Evolutionary conservation across 306 rosid genomes (phyloP).

Genomic region (Vigna nakashimae): DNA sequence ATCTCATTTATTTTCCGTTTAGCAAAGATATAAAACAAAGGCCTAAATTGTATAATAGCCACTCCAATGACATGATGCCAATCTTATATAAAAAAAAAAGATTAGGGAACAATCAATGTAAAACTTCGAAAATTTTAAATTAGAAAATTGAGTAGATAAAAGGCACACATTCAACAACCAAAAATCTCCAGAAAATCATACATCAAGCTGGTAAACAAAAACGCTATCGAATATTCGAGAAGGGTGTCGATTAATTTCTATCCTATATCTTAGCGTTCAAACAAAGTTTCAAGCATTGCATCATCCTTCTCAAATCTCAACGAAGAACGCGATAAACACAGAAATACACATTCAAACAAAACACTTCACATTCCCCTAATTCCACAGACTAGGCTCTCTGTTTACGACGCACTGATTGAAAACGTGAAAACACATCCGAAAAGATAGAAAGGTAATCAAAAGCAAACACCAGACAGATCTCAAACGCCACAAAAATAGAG

Average conservation of each 20-base stretch:
- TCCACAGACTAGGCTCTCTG: conserved; percentile 1
- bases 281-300: conserved; percentile 21
- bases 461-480: neutral
- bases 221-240: neutral
- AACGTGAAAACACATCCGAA: neutral
- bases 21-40: conserved; percentile 14
- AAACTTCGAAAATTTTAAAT: conserved; percentile 7
- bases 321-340: neutral
- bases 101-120: neutral
- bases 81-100: neutral
- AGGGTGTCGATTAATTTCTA: neutral
- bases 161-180: conserved; percentile 4
- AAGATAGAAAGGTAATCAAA: neutral
- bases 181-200: conserved; percentile 10
- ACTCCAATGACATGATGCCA: neutral
- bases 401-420: neutral
- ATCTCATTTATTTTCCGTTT: conserved; percentile 19
- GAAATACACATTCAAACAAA: neutral
- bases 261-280: neutral
- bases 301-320: neutral
- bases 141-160: neutral
- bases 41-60: conserved; percentile 19
- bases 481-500: conserved; percentile 26
- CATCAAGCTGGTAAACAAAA: neutral
- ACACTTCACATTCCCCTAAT: neutral